These are phyloP conservation scores for Didymosphaeria variabile DNA, from an alignment of 2,329 filamentous ascomycete species.

Conservation along the genomic window DNA sequence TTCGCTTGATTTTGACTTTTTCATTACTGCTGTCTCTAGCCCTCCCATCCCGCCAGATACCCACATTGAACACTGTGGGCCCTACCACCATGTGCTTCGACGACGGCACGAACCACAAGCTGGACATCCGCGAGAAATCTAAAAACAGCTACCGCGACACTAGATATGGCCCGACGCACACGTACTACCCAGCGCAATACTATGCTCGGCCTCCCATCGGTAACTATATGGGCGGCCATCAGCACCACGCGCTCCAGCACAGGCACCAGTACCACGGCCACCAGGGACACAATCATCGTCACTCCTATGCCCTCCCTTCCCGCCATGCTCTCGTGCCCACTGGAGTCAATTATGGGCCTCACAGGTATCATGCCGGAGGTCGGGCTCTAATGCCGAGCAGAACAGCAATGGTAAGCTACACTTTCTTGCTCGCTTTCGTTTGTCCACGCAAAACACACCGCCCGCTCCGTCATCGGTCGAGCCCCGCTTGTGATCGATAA, in stretches of 20 bases:
- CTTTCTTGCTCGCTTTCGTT: slow-evolving; percentile 21
- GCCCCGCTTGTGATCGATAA: neutral
- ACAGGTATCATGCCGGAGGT: slow-evolving; percentile 24
- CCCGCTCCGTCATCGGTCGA: slow-evolving; percentile 21
- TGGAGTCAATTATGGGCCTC: slow-evolving; percentile 24
- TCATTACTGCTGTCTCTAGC: neutral
- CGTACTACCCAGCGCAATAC: slow-evolving; percentile 41
- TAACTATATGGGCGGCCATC: slow-evolving; percentile 16
- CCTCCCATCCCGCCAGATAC: neutral
- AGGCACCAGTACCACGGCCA: slow-evolving; percentile 1
- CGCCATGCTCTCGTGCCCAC: slow-evolving; percentile 9
- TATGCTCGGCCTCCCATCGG: slow-evolving; percentile 29
- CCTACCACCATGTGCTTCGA: slow-evolving; percentile 37
- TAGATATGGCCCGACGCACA: slow-evolving; percentile 30
- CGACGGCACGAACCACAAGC: slow-evolving; percentile 29
- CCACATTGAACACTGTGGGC: neutral
- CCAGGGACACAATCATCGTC: neutral
- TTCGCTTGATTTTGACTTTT: neutral
- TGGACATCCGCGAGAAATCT: slow-evolving; percentile 25
- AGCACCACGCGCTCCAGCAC: slow-evolving; percentile 1
- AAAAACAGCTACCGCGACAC: slow-evolving; percentile 19
- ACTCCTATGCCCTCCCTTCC: slow-evolving; percentile 3
- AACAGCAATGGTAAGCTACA: slow-evolving; percentile 36
- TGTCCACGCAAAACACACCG: slow-evolving; percentile 27
- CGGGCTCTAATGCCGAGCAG: slow-evolving; percentile 30